These are phyloP conservation scores for Phaffia rhodozyma DNA, from an alignment of 1,284 basidiomycete genomes.

Conservation along the genomic window DNA sequence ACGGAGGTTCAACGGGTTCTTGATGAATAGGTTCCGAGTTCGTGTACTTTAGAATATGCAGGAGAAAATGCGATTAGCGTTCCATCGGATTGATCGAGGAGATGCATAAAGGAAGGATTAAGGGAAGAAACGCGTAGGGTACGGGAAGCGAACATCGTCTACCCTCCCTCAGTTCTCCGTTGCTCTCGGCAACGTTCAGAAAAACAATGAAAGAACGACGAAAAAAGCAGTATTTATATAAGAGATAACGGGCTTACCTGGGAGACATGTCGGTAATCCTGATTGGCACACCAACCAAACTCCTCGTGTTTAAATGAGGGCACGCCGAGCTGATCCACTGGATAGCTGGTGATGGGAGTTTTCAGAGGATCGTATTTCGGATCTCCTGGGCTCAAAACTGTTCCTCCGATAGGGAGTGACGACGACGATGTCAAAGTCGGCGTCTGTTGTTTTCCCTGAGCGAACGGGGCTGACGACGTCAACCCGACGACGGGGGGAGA, in stretches of 20 bases:
- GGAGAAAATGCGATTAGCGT: not conserved
- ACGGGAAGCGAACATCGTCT: not conserved
- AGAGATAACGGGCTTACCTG: slow-evolving; percentile 24
- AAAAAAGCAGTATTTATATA: not conserved
- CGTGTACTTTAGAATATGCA: slow-evolving; percentile 38
- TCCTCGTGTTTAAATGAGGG: slow-evolving; percentile 48
- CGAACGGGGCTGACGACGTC: not conserved
- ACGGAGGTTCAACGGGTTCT: slow-evolving; percentile 60
- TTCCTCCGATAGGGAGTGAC: not conserved
- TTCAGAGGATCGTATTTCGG: slow-evolving; percentile 3
- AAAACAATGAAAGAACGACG: not conserved
- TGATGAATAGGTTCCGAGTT: slow-evolving; percentile 41
- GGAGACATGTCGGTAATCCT: slow-evolving; percentile 54
- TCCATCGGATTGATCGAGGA: not conserved
- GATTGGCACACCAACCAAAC: slow-evolving; percentile 70
- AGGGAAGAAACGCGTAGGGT: not conserved
- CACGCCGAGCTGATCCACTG: slow-evolving; percentile 7
- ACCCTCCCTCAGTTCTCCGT: not conserved
- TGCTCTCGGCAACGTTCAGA: not conserved
- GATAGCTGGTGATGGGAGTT: slow-evolving; percentile 5
- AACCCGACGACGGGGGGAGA: not conserved
- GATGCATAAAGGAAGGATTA: not conserved
- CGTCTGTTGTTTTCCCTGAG: not conserved
- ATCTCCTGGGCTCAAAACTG: slow-evolving; percentile 6
- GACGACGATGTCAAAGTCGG: not conserved